phyloP scores from a whole-genome alignment of 805 yeast genomes.

The Schwanniomyces sp. region DNA sequence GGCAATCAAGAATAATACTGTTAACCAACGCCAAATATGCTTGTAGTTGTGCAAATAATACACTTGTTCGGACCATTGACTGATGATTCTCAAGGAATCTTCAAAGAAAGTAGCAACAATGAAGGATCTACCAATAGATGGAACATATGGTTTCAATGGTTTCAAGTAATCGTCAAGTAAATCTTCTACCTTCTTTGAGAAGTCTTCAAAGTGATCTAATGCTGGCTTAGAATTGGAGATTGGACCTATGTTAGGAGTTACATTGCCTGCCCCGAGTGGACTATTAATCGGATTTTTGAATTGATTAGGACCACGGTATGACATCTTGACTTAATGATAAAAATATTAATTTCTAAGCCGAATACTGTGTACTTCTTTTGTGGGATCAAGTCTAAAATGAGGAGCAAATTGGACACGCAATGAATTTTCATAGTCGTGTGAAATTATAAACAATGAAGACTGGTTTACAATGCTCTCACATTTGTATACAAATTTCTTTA shows the following conservation, averaged over 20 bases:
- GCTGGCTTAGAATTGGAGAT: constrained; percentile 26
- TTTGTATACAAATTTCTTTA: neutral
- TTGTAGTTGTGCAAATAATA: constrained; percentile 79
- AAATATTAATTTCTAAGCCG: neutral
- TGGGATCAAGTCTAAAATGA: constrained; percentile 1
- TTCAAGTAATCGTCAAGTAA: constrained; percentile 49
- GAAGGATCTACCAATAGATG: constrained; percentile 82
- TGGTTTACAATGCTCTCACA: neutral
- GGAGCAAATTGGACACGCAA: constrained; percentile 6
- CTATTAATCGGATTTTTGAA: constrained; percentile 36
- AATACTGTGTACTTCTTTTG: neutral
- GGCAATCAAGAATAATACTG: constrained; percentile 62
- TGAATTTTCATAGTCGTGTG: constrained; percentile 1
- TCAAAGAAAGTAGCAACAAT: constrained; percentile 94
- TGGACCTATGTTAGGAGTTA: constrained; percentile 28
- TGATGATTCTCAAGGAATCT: constrained; percentile 77
- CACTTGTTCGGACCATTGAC: constrained; percentile 92
- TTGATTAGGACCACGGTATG: constrained; percentile 46
- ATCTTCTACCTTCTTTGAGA: constrained; percentile 56
- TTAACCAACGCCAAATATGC: constrained; percentile 74
- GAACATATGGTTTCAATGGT: constrained; percentile 71
- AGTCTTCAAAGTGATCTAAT: constrained; percentile 46
- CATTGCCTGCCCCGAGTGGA: constrained; percentile 16
- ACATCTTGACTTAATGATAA: constrained; percentile 22
- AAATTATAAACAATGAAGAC: neutral